Conservation (phyloP, 345 rosid genomes). For the Passiflora organensis region DNA sequence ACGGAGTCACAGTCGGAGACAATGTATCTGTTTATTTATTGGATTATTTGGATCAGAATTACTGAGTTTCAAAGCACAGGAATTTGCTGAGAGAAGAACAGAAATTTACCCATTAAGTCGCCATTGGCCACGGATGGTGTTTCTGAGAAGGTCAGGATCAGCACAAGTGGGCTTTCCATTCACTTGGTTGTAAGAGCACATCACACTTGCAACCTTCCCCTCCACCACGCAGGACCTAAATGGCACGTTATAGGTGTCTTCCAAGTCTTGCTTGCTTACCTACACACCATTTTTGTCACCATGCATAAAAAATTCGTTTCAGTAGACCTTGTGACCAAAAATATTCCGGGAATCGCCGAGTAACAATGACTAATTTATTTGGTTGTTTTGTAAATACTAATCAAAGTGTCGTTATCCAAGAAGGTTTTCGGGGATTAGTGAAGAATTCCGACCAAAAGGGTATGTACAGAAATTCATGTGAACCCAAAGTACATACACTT, state of each 20-base stretch:
- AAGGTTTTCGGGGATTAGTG: no score
- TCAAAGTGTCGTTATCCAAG: no score
- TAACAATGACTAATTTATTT: no score
- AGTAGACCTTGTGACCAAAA: no score
- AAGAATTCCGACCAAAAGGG: no score
- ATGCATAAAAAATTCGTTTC: background rate
- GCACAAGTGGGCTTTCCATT: constrained; percentile 97
- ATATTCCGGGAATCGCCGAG: no score
- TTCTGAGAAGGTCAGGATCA: constrained; percentile 63
- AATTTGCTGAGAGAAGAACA: background rate
- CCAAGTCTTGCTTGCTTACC: constrained; percentile 93
- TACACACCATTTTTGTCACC: constrained; percentile 9
- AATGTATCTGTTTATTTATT: constrained; percentile 51
- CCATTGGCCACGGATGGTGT: constrained; percentile 91
- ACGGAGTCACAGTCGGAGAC: constrained; percentile 94
- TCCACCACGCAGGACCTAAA: constrained; percentile 80
- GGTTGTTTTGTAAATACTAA: no score
- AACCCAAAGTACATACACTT: no score
- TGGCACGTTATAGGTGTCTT: constrained; percentile 81
- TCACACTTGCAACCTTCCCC: constrained; percentile 86
- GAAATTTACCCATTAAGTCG: constrained; percentile 59
- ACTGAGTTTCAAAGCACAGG: background rate
- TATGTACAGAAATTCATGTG: no score
- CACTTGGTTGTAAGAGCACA: constrained; percentile 98
- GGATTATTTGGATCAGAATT: background rate